phyloP scores from a whole-genome alignment of 2,329 filamentous ascomycete species.

The Geoglossum cookeanum region DNA sequence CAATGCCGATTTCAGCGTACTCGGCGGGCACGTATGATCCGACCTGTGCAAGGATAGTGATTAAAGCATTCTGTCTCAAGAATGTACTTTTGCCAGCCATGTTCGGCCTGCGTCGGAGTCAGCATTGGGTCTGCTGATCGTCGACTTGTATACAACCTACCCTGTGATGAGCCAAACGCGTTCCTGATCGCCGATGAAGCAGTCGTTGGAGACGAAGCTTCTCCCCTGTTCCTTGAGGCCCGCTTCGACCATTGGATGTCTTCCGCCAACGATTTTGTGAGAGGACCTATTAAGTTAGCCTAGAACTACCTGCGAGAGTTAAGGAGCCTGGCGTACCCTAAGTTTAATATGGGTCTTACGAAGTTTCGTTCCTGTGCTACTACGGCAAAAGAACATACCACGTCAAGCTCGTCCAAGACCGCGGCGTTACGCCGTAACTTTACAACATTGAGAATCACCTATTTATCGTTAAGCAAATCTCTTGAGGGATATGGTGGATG shows the following conservation, averaged over 20 bases:
- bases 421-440: conserved; percentile 73
- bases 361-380: conserved; percentile 59
- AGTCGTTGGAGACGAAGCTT: conserved; percentile 72
- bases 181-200: conserved; percentile 58
- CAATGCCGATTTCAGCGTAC: conserved; percentile 69
- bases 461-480: not conserved
- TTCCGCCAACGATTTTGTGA: conserved; percentile 66
- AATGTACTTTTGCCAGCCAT: conserved; percentile 98
- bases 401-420: conserved; percentile 87
- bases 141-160: conserved; percentile 6
- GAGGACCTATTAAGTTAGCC: conserved; percentile 23
- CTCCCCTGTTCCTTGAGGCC: conserved; percentile 64
- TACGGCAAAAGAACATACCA: conserved; percentile 66
- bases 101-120: conserved; percentile 39
- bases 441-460: conserved; percentile 62
- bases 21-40: conserved; percentile 84
- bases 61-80: conserved; percentile 83
- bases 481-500: not conserved
- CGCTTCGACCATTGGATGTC: conserved; percentile 82
- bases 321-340: conserved; percentile 13
- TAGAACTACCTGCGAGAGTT: not conserved
- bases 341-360: conserved; percentile 52
- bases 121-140: not conserved
- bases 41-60: conserved; percentile 80
- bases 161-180: conserved; percentile 20